Conservation (phyloP, 2,329 filamentous ascomycete species). For the Hirsutella minnesotensis region DNA sequence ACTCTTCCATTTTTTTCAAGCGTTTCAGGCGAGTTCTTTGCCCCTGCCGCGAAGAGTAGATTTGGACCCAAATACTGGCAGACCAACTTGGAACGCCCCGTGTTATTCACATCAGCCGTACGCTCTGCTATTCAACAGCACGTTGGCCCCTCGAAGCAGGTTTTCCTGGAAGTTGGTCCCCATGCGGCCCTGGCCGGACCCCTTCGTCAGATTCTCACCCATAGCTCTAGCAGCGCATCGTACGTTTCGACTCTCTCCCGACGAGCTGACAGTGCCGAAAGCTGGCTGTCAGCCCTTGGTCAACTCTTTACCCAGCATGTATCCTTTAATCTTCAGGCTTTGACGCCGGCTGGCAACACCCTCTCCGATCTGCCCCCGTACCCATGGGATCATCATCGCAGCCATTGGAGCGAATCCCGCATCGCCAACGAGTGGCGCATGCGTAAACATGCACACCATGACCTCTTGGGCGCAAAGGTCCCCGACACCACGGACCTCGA, state of each 20-base stretch:
- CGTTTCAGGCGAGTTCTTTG: not conserved
- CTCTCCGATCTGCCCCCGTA: constrained; percentile 8
- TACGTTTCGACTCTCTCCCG: too few species aligned
- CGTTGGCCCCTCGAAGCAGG: not conserved
- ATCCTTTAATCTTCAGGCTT: too few species aligned
- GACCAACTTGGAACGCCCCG: not conserved
- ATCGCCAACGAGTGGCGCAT: constrained; percentile 3
- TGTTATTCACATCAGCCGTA: not conserved
- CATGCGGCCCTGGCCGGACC: constrained; percentile 11
- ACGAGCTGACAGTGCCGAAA: too few species aligned
- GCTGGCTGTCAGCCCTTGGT: too few species aligned
- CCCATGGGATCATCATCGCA: constrained; percentile 5
- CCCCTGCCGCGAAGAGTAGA: not conserved
- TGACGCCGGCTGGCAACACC: too few species aligned
- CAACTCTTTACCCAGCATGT: too few species aligned
- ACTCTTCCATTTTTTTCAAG: not conserved
- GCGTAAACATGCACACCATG: constrained; percentile 1
- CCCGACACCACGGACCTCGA: constrained; percentile 7
- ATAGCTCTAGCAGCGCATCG: too few species aligned
- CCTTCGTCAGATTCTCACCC: constrained; percentile 7
- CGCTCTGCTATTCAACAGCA: not conserved
- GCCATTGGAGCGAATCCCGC: constrained; percentile 7
- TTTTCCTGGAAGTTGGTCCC: constrained; percentile 11
- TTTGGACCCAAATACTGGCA: not conserved
- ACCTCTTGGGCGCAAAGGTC: constrained; percentile 9